These are phyloP conservation scores for Hypomontagnella submonticulosa DNA, from an alignment of 495 filamentous ascomycete genomes.

Conservation along the genomic window DNA sequence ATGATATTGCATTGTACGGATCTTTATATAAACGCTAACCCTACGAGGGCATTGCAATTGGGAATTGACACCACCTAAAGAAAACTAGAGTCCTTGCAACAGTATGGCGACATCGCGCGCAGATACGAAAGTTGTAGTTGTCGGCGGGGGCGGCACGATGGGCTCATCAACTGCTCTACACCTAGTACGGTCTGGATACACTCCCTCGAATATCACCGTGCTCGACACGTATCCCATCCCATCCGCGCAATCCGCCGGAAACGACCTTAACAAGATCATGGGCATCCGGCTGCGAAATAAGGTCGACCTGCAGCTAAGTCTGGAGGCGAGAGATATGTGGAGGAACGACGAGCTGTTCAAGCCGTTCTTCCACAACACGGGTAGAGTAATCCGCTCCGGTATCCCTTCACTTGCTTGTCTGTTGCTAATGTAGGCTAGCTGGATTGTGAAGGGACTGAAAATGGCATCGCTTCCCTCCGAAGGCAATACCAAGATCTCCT, in stretches of 20 bases:
- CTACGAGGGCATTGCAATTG: not conserved
- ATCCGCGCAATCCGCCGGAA: slow-evolving; percentile 44
- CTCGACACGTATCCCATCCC: slow-evolving; percentile 44
- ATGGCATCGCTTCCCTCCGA: slow-evolving; percentile 36
- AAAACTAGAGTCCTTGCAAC: not conserved
- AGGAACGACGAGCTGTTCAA: slow-evolving; percentile 42
- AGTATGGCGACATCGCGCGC: slow-evolving; percentile 36
- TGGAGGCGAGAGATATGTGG: slow-evolving; percentile 45
- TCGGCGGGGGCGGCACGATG: slow-evolving; percentile 43
- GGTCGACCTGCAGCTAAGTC: slow-evolving; percentile 40
- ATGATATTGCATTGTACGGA: not conserved
- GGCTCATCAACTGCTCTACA: slow-evolving; percentile 45
- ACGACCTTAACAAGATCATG: slow-evolving; percentile 48
- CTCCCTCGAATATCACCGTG: slow-evolving; percentile 43
- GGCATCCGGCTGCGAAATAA: slow-evolving; percentile 38
- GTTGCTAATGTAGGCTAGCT: slow-evolving; percentile 30
- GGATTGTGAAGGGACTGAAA: slow-evolving; percentile 38
- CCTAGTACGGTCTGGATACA: slow-evolving; percentile 39
- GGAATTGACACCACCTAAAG: not conserved
- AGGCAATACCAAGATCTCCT: slow-evolving; percentile 36
- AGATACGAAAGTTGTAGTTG: slow-evolving; percentile 36
- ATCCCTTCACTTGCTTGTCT: not conserved
- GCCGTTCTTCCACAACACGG: slow-evolving; percentile 45
- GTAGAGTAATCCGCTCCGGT: slow-evolving; percentile 25
- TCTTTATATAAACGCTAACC: slow-evolving; percentile 6